These are phyloP conservation scores for Rosa multiflora DNA, from an alignment of 306 rosid genomes.

Conservation along the genomic window DNA sequence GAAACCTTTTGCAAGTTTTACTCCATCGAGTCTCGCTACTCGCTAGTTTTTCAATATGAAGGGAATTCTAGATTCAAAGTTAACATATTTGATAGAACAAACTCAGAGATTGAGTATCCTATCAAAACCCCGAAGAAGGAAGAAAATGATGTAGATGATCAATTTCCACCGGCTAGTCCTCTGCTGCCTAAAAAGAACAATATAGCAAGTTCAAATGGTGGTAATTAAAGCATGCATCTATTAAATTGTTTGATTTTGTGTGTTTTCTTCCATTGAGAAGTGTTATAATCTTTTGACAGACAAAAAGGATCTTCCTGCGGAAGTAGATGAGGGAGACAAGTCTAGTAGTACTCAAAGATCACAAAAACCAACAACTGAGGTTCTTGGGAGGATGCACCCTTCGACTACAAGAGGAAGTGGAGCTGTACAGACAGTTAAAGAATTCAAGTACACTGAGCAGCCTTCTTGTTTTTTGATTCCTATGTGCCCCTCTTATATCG, in stretches of 20 bases:
- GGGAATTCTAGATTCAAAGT: neutral
- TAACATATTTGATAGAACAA: conserved; percentile 2
- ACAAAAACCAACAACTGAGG: neutral
- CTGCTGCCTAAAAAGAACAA: neutral
- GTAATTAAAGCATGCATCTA: neutral
- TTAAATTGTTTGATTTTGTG: neutral
- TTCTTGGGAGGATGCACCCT: neutral
- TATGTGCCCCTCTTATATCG: no score
- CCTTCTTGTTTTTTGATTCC: no score
- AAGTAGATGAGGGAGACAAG: neutral
- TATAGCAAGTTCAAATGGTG: neutral
- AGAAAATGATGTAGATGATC: neutral
- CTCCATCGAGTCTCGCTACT: neutral
- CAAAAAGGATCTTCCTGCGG: neutral
- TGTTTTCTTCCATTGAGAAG: no score
- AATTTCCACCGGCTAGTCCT: neutral
- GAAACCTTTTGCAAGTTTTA: conserved; percentile 3
- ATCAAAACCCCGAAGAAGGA: no score
- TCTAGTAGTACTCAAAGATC: neutral
- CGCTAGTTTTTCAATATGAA: conserved; percentile 11
- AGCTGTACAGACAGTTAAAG: no score
- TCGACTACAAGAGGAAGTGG: neutral
- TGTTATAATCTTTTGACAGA: neutral
- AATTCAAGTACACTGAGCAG: no score
- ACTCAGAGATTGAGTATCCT: conserved; percentile 2